A percentile compares a stretch with the other conserved stretches of the same genome.
phyloP scores from a whole-genome alignment of 163 green algal genomes.

The Trebouxiophyceae sp. region DNA sequence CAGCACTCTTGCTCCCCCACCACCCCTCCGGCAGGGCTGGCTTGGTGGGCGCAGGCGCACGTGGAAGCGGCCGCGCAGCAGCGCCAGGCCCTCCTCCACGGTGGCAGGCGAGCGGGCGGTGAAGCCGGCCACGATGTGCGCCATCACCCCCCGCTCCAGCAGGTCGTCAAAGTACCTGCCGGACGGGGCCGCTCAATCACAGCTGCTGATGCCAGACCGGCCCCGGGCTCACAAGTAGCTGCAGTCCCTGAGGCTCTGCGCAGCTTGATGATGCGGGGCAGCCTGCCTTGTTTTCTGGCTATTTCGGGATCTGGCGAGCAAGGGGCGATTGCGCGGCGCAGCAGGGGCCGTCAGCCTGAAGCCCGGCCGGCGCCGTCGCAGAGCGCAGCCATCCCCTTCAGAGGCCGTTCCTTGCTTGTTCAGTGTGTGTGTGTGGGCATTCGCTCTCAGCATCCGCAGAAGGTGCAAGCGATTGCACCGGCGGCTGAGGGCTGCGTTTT shows the following conservation, averaged over 20 bases:
- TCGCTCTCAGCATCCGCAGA: too few species aligned
- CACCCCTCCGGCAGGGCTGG: too few species aligned
- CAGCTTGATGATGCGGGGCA: not conserved
- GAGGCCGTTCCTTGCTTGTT: too few species aligned
- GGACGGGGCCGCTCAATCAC: not conserved
- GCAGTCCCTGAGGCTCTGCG: not conserved
- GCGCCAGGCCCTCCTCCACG: not conserved
- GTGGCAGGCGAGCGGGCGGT: constrained; percentile 2
- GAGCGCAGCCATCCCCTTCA: too few species aligned
- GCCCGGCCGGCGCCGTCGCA: too few species aligned
- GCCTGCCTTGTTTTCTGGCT: not conserved
- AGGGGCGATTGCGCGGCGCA: not conserved
- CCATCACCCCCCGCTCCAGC: constrained; percentile 5
- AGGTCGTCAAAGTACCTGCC: constrained; percentile 5
- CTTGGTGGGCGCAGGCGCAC: too few species aligned
- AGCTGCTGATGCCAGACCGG: not conserved
- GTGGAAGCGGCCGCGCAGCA: not conserved
- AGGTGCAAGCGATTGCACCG: too few species aligned
- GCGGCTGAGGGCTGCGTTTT: too few species aligned
- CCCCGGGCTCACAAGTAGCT: not conserved
- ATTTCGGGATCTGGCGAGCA: not conserved
- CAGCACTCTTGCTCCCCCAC: too few species aligned
- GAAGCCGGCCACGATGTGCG: constrained; percentile 14
- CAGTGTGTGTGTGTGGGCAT: too few species aligned
- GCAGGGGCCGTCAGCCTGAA: not conserved